Base-by-base conservation (phyloP, 352 stramenopile species). In the Pythium aquatile region DNA sequence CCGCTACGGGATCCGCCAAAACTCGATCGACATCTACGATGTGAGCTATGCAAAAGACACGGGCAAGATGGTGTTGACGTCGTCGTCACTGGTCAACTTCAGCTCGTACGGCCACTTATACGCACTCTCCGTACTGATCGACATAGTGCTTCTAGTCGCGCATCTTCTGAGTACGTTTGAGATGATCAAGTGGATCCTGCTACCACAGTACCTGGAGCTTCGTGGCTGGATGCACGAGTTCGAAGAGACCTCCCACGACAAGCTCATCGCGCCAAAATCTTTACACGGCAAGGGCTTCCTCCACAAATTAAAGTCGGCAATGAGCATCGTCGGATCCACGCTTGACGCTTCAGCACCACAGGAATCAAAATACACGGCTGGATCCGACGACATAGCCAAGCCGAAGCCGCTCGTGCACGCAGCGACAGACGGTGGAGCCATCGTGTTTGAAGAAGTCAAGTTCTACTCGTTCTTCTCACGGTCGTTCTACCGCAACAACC, bases 401-500 rank as follows among this genome's bases (percentile, higher is more conserved):
- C 20, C 28, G 9, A 58, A 52, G 26, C 58, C 58, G 26, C 58
- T 63, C 8, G 57, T 63, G 9, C 48, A 65, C 20, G 58, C 58
- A 16, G 58, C 53, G 30, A 67, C 53, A 1, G 61, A 67, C 8
- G 58, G 58, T 16, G 49, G 58, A 24, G 16, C 40, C 14, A 24
- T 66, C 11, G 60, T 58, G 28, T 68, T 68, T 35, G 55, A 55
- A 17, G 69, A 75, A 52, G 61, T 65, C 40, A 65, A 48, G 24
- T 73, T 73, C 46, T 73, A 76, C 66, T 66, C 65, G 40, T 68
- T 72, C 51, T 77, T 77, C 51, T 69, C 61, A 3, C 58, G 61
- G 2, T 77, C 70, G 42, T 69, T 72, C 42, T 77, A 74, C 60
- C 65, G 58, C 35, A 60, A 63, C 54, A 14, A 51, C n/a, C 32